phyloP scores from a whole-genome alignment of 768 basidiomycete species.

The Mycena sanguinolenta region DNA sequence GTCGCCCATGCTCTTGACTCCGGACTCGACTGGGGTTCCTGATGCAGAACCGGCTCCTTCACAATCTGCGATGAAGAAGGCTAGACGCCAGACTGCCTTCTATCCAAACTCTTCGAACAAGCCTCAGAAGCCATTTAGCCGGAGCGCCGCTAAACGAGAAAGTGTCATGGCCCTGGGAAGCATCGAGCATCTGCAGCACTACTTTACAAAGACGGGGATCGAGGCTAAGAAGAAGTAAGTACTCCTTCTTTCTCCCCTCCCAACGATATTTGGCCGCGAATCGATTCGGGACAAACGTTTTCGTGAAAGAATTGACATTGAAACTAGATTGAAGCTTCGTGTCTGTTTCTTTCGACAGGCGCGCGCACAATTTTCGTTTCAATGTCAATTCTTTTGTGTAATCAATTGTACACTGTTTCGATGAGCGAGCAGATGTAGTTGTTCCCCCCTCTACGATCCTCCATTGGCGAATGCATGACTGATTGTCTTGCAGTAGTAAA shows the following conservation, averaged over 20 bases:
- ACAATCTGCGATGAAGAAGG: conserved; percentile 55
- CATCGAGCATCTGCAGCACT: conserved; percentile 95
- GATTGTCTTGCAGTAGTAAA: conserved; percentile 39
- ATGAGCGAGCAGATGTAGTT: conserved; percentile 32
- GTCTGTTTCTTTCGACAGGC: conserved; percentile 9
- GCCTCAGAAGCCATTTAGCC: conserved; percentile 86
- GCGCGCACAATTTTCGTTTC: conserved; percentile 31
- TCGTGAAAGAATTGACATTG: conserved; percentile 37
- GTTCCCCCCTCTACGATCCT: background rate
- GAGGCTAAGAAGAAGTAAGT: conserved; percentile 79
- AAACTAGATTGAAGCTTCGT: conserved; percentile 29
- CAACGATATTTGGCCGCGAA: conserved; percentile 18
- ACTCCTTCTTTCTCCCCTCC: background rate
- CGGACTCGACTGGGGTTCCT: conserved; percentile 68
- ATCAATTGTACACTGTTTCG: conserved; percentile 17
- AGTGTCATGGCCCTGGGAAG: conserved; percentile 96
- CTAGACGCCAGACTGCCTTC: conserved; percentile 79
- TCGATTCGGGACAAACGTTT: conserved; percentile 29
- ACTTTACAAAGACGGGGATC: conserved; percentile 92
- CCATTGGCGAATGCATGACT: conserved; percentile 32
- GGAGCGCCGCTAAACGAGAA: conserved; percentile 92
- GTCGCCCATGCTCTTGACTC: conserved; percentile 69
- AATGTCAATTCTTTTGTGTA: conserved; percentile 34
- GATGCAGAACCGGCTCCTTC: conserved; percentile 39
- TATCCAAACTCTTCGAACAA: conserved; percentile 84